Conservation (phyloP, 176 grass and related monocot genomes). For the Phyllostachys edulis region DNA sequence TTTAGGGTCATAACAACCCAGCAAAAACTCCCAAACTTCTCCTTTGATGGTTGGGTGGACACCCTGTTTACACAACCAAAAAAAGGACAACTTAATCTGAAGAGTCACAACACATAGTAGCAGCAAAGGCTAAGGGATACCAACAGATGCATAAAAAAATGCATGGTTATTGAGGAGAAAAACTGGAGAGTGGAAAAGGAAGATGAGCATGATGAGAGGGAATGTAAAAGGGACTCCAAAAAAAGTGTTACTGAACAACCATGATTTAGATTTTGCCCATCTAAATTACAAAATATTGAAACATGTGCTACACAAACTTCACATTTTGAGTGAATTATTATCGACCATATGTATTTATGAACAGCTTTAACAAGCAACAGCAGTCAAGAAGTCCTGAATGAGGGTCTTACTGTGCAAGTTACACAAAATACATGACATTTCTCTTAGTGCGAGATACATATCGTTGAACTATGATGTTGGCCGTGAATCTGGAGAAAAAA, state of each 20-base stretch:
- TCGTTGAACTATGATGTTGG: neutral
- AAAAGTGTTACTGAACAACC: neutral
- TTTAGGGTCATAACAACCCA: slow-evolving; percentile 93
- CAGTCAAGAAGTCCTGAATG: neutral
- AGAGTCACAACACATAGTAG: slow-evolving; percentile 10
- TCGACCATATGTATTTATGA: neutral
- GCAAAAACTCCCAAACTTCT: slow-evolving; percentile 94
- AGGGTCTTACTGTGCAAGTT: neutral
- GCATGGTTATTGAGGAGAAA: neutral
- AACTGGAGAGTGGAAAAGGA: neutral
- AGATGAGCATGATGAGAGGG: neutral
- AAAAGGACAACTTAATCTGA: neutral
- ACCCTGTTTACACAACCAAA: slow-evolving; percentile 57
- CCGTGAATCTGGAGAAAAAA: slow-evolving; percentile 10
- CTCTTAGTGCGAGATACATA: neutral
- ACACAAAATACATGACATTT: neutral
- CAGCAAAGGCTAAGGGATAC: slow-evolving; percentile 16
- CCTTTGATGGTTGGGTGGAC: slow-evolving; percentile 88
- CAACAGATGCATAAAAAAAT: neutral
- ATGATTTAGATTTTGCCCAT: neutral
- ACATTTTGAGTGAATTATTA: neutral
- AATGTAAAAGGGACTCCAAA: neutral
- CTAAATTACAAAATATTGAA: neutral
- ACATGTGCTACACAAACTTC: neutral
- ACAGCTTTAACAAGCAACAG: neutral